Percentiles rank a stretch among this genome's conserved stretches.
These are phyloP conservation scores for Colletotrichum spaethianum DNA, from an alignment of 2,329 filamentous ascomycete species.

Conservation along the genomic window DNA sequence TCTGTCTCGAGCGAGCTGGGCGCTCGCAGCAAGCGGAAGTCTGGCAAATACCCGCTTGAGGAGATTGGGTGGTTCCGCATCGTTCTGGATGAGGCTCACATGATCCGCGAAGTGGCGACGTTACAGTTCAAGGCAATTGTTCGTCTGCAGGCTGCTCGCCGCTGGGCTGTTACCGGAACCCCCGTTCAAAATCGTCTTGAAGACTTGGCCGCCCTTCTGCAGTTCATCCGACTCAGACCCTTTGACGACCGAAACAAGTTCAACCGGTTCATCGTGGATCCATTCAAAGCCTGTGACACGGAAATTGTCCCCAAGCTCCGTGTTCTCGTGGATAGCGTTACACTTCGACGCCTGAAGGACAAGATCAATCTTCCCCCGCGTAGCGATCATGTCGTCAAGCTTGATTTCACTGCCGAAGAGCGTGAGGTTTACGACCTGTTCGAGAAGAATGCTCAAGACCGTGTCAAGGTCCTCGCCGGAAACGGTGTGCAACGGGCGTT, in stretches of 20 bases:
- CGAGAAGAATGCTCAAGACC: slow-evolving; percentile 82
- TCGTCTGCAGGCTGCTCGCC: slow-evolving; percentile 81
- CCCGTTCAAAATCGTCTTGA: slow-evolving; percentile 95
- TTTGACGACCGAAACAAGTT: slow-evolving; percentile 87
- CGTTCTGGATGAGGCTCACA: slow-evolving; percentile 94
- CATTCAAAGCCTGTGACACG: slow-evolving; percentile 89
- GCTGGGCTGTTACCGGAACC: slow-evolving; percentile 98
- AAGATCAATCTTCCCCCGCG: slow-evolving; percentile 86
- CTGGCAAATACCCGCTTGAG: slow-evolving; percentile 75
- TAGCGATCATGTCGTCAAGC: slow-evolving; percentile 78
- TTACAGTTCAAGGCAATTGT: slow-evolving; percentile 89
- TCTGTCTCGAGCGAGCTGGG: slow-evolving; percentile 86
- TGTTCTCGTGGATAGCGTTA: slow-evolving; percentile 93
- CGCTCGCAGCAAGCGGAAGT: slow-evolving; percentile 72
- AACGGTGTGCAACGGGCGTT: slow-evolving; percentile 71
- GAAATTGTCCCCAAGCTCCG: slow-evolving; percentile 88
- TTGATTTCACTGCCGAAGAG: slow-evolving; percentile 85
- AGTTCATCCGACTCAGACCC: slow-evolving; percentile 86
- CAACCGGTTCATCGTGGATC: slow-evolving; percentile 82
- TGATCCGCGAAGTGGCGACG: slow-evolving; percentile 88
- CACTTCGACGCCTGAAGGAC: slow-evolving; percentile 91
- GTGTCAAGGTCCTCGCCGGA: slow-evolving; percentile 81
- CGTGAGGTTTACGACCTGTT: slow-evolving; percentile 87
- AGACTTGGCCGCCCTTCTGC: slow-evolving; percentile 88
- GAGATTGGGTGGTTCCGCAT: slow-evolving; percentile 94